A percentile compares a stretch with the other conserved stretches of the same genome.
phyloP scores from a whole-genome alignment of 352 stramenopile species.

The Phytophthora kernoviae region DNA sequence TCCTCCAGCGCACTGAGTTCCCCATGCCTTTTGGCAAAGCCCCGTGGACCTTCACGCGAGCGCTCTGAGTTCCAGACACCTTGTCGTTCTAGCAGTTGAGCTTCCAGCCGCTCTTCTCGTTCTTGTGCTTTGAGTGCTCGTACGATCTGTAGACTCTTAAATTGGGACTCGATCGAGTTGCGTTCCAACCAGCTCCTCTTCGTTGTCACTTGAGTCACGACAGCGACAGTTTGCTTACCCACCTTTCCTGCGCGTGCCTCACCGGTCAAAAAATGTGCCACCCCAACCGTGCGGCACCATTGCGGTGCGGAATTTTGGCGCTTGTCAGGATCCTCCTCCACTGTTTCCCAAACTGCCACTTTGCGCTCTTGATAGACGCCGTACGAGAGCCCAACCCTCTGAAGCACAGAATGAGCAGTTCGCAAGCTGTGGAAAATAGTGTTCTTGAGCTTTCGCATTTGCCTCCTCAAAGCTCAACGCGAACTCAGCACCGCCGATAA shows the following conservation, averaged over 20 bases:
- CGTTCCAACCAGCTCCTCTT: conserved; percentile 65
- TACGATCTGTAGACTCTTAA: conserved; percentile 71
- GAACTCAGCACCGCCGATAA: conserved; percentile 73
- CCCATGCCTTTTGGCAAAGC: conserved; percentile 69
- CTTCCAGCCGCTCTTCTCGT: conserved; percentile 60
- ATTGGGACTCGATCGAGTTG: conserved; percentile 75
- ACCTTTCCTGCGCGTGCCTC: conserved; percentile 23
- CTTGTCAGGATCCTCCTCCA: conserved; percentile 10
- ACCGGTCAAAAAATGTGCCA: conserved; percentile 68
- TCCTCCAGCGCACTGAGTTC: conserved; percentile 69
- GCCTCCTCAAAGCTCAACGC: conserved; percentile 73
- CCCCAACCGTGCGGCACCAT: conserved; percentile 78
- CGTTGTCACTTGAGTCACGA: conserved; percentile 15
- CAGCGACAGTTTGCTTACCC: neutral
- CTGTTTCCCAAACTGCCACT: conserved; percentile 25
- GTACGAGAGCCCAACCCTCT: conserved; percentile 81
- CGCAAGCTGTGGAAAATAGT: conserved; percentile 64
- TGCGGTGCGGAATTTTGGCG: conserved; percentile 17
- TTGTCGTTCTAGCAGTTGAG: conserved; percentile 68
- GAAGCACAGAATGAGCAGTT: conserved; percentile 64
- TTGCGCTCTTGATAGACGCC: conserved; percentile 67
- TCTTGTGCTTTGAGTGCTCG: conserved; percentile 76
- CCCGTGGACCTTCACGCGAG: conserved; percentile 70
- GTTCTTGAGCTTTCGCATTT: conserved; percentile 50
- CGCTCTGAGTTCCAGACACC: conserved; percentile 67